These are phyloP conservation scores for Arabidopsis suecica DNA, from an alignment of 345 rosid genomes.

Conservation along the genomic window DNA sequence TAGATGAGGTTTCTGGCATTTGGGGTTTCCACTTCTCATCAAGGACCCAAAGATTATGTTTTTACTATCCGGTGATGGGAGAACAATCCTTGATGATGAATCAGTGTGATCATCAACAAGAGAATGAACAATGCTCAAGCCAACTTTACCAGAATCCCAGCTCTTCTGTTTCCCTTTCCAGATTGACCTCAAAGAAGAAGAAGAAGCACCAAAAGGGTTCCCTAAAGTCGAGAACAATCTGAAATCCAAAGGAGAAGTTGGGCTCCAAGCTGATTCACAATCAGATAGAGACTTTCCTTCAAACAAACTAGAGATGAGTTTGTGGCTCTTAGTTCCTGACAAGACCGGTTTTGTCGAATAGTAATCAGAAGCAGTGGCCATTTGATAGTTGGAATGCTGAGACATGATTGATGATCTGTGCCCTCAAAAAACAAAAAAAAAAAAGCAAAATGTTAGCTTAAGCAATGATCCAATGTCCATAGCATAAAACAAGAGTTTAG, in stretches of 20 bases:
- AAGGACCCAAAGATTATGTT: constrained; percentile 66
- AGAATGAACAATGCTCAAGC: constrained; percentile 79
- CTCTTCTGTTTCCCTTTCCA: constrained; percentile 53
- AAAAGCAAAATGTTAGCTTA: constrained; percentile 1
- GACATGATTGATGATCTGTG: constrained; percentile 55
- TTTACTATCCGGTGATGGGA: constrained; percentile 44
- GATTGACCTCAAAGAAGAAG: constrained; percentile 41
- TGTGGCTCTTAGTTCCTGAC: constrained; percentile 45
- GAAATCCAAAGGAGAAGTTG: constrained; percentile 88
- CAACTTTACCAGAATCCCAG: constrained; percentile 84
- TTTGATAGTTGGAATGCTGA: constrained; percentile 55
- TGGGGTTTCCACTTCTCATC: constrained; percentile 55
- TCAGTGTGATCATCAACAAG: constrained; percentile 53
- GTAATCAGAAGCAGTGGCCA: constrained; percentile 45
- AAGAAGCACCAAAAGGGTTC: constrained; percentile 51
- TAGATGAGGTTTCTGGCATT: constrained; percentile 35
- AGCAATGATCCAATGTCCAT: constrained; percentile 14
- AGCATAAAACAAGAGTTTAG: background rate
- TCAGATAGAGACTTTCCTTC: constrained; percentile 70
- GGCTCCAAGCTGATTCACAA: constrained; percentile 77
- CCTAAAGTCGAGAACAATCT: constrained; percentile 62
- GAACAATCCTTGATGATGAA: constrained; percentile 31
- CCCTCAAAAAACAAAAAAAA: background rate
- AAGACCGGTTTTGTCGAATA: constrained; percentile 32
- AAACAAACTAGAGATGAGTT: constrained; percentile 58